Conservation (phyloP, 192 early-diverging fungal genomes). For the Rhizoclosmatium sp. region DNA sequence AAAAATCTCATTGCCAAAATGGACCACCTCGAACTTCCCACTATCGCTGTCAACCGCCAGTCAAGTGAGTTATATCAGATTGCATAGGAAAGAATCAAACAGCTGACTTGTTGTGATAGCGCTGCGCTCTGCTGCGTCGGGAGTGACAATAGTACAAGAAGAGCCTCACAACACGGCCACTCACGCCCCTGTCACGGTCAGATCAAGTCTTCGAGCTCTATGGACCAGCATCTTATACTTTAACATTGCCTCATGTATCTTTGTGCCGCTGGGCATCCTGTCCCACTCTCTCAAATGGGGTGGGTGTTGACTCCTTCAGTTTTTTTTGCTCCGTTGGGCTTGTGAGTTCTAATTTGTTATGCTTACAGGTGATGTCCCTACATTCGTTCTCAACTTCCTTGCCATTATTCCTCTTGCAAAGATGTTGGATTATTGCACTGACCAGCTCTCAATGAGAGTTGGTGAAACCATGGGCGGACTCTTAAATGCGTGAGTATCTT, state of each 20-base stretch:
- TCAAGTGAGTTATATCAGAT: too few species aligned
- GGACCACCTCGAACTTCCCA: too few species aligned
- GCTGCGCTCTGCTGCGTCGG: too few species aligned
- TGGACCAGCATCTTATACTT: constrained; percentile 23
- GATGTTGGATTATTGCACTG: constrained; percentile 86
- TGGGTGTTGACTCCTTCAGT: neutral
- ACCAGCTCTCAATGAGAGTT: constrained; percentile 60
- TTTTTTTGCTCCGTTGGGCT: neutral
- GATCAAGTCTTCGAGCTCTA: neutral
- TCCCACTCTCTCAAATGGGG: constrained; percentile 72
- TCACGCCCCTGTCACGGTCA: neutral
- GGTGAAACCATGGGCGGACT: constrained; percentile 21
- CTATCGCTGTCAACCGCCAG: too few species aligned
- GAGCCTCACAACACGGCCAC: neutral
- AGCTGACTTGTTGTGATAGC: too few species aligned
- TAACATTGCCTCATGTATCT: constrained; percentile 75
- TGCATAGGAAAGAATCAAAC: too few species aligned
- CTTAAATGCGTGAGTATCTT: constrained; percentile 7
- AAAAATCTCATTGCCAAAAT: too few species aligned
- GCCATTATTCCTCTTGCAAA: constrained; percentile 90
- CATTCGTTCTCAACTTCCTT: constrained; percentile 85
- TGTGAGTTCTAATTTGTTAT: too few species aligned
- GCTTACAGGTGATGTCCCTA: constrained; percentile 49
- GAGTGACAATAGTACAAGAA: too few species aligned
- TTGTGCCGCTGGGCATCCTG: constrained; percentile 85